Base-by-base conservation (phyloP, 768 basidiomycete species). In the Suillus decipiens region DNA sequence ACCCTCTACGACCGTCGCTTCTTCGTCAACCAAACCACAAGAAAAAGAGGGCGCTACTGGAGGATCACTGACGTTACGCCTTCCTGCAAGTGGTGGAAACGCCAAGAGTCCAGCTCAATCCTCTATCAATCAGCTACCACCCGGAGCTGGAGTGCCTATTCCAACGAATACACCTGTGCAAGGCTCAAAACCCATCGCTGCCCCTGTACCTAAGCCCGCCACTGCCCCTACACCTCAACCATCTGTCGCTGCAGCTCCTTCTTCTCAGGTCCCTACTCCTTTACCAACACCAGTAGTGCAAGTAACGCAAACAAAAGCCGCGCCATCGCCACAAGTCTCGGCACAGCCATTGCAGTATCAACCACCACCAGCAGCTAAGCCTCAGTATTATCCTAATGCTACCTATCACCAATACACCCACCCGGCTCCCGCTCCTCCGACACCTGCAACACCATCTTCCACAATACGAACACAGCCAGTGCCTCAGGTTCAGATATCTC, bases 311-410 rank as follows among this genome's bases (percentile, higher is more conserved):
- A 58, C 67, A n/a, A 11, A 43, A 61, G 48, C 53, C 24, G 36
- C 71, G 33, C 61, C 77, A 28, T 69, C 76, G 1, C 73, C 80
- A 43, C 78, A 81, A 60, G 70, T 75, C 19, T 48, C 69, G 33
- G 59, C 68, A 28, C 75, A 74, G 59, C 70, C 77, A 22, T 73
- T 75, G 22, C 74, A 77, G 24, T 73, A 75, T 67, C 63, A 75
- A 56, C 74, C 77, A 47, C 63, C 76, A 28, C 9, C 76, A 28
- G 15, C 39, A 15, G 19, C 17, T 41, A 57, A 39, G 31, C 72
- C 75, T 51, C 73, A 70, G 34, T 77, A 79, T 59, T 86, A 88
- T 70, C 82, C 86, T 22, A 83, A 85, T 54, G 80, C 84, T 47
- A 77, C 81, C 9, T 86, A 87, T 67, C 76, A 80, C 37, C 63